These are phyloP conservation scores for Fusarium acutatum DNA, from an alignment of 2,329 filamentous ascomycete species.

Conservation along the genomic window DNA sequence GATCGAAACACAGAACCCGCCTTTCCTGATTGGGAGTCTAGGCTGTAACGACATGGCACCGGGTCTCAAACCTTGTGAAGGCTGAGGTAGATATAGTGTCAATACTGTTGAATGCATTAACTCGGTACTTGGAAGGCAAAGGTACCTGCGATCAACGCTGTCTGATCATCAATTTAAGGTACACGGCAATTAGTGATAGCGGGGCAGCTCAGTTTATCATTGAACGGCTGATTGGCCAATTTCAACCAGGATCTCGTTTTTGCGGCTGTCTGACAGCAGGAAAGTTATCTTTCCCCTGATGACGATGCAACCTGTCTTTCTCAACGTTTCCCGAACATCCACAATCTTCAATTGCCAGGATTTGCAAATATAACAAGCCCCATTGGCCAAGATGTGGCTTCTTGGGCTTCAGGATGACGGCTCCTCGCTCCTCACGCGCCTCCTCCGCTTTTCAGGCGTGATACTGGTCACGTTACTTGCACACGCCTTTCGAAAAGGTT, in stretches of 20 bases:
- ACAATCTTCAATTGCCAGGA: background rate
- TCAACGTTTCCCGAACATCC: background rate
- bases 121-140: background rate
- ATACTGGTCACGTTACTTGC: background rate
- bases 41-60: background rate
- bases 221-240: background rate
- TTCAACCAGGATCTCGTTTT: background rate
- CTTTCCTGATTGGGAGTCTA: background rate
- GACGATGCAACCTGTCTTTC: background rate
- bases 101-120: background rate
- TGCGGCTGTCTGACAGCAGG: background rate
- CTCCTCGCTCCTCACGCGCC: background rate
- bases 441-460: background rate
- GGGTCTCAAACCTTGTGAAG: background rate
- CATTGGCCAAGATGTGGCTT: background rate
- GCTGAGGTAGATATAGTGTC: background rate
- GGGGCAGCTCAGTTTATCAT: background rate
- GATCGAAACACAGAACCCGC: too few relatives aligned
- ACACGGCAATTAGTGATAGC: background rate
- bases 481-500: conserved; percentile 4
- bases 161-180: background rate
- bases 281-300: background rate
- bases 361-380: background rate
- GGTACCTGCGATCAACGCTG: background rate
- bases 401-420: background rate